Base-by-base conservation (phyloP, 345 rosid species). In the Draba incana region DNA sequence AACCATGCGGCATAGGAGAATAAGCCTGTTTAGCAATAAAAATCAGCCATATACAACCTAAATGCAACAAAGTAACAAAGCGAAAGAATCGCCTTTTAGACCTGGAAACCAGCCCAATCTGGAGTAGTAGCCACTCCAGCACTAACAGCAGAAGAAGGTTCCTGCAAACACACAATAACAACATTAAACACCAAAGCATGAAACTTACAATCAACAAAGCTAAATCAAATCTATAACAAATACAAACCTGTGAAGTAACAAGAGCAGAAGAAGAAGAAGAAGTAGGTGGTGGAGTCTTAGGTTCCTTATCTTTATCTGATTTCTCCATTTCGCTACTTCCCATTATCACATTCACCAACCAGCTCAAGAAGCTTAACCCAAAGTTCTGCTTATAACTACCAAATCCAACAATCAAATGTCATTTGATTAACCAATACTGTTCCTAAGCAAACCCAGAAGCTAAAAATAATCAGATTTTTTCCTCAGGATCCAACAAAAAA, bases 71-170 rank as follows among this genome's bases (percentile, higher is more conserved):
- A 45, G 5, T 45, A 46, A 79, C 28, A 66, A 52, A 49, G 27
- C 51, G 47, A 44, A 65, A 25, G 14, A 33, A 69, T 59, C 64
- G 44, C 46, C 25, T 65, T 39, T 51, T 13, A 27, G 76, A 93
- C 98, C 97, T 93, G 98, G 77, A 91, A 93, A 53, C 97, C 93
- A 4, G 97, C 69, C 98, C 98, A 92, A 55, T 92, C 98, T 10
- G 88, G 82, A 77, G 88, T 86, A 75, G 85, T 83, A 49, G 88
- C 89, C 10, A 80, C 43, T 50, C 82, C 88, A 48, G 88, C 72
- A 77, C 72, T 73, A 7, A 89, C 63, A 20, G 86, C 78, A 1
- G 86, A 77, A 48, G 91, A 69, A 52, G 81, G 94, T 74, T 90
- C 98, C 97, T 90, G 74, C 49, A 68, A 15, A 2, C 35, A 33